phyloP scores from a whole-genome alignment of 129 eudicot genomes.

The Flaveria brownii region DNA sequence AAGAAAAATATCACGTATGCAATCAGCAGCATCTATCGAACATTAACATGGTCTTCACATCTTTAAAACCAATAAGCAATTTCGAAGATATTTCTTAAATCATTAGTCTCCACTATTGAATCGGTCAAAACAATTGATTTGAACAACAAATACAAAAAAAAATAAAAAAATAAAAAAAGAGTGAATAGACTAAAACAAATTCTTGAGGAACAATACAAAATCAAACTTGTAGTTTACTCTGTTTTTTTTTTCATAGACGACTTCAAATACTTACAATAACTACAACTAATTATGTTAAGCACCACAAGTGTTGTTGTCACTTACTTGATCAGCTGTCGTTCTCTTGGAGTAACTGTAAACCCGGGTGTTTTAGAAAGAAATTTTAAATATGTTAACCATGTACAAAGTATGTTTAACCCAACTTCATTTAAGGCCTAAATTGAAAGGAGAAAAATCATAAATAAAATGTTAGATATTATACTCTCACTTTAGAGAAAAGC shows the following conservation, averaged over 20 bases:
- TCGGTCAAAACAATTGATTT: background rate
- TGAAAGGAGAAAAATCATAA: no score
- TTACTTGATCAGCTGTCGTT: background rate
- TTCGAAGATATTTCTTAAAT: no score
- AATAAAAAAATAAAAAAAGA: background rate
- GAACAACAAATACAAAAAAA: no score
- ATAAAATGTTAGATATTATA: no score
- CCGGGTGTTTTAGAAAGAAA: background rate
- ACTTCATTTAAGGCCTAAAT: no score
- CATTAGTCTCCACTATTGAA: background rate
- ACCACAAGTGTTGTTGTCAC: background rate
- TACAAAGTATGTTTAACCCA: no score
- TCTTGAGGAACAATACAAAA: background rate
- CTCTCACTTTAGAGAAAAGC: no score
- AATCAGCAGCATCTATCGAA: no score
- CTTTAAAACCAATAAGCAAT: no score
- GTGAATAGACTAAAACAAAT: background rate
- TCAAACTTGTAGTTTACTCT: background rate
- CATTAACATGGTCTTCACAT: no score
- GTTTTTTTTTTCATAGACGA: background rate
- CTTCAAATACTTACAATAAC: background rate
- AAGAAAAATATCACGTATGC: no score
- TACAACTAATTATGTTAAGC: background rate
- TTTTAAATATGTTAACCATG: no score
- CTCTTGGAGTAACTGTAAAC: constrained; percentile 30